Base-by-base conservation (phyloP, 805 yeast species). In the Naumovozyma baii region DNA sequence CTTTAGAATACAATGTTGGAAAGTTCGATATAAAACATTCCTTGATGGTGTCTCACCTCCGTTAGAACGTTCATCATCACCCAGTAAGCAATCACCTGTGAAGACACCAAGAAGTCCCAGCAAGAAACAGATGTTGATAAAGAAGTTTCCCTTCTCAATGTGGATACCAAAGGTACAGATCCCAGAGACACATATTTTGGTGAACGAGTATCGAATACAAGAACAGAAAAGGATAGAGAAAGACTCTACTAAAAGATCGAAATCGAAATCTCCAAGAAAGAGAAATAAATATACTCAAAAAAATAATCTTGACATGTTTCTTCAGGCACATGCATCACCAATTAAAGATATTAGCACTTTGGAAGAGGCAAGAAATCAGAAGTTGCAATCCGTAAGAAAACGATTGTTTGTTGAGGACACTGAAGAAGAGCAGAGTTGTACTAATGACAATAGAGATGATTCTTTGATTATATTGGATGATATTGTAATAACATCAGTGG, bases 101-200 rank as follows among this genome's bases (percentile, higher is more conserved):
- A 18, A 17, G 13, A n/a, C 10, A 14, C 31, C 39, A 9, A 39
- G 41, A 30, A 51, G 51, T 34, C 55, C 59, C 2, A 40, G 49
- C 2, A 49, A 39, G 26, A 38, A 48, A 30, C 54, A 49, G 28
- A 18, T 44, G 5, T 49, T 46, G 19, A 48, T 43, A 4, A 33
- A 33, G 26, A 41, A 50, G 5, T 46, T 39, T 22, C 31, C 39
- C 18, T 40, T 45, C 39, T 40, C 43, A 34, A 14, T 42, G 4
- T 57, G 61, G 55, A 35, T 56, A 8, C 52, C 52, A 5, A 46
- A 51, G 26, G 37, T 18, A 4, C 40, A 49, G 12, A 39, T 57
- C 17, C 55, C 58, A 2, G 42, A 39, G 2, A 15, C 38, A 2
- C 47, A 52, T 41, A 10, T 20, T 2, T 19, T 56, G 13, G 46